Evolutionary conservation across 2,329 filamentous ascomycete species (phyloP).

Genomic region (Aspergillus fumigatiaffinis): DNA sequence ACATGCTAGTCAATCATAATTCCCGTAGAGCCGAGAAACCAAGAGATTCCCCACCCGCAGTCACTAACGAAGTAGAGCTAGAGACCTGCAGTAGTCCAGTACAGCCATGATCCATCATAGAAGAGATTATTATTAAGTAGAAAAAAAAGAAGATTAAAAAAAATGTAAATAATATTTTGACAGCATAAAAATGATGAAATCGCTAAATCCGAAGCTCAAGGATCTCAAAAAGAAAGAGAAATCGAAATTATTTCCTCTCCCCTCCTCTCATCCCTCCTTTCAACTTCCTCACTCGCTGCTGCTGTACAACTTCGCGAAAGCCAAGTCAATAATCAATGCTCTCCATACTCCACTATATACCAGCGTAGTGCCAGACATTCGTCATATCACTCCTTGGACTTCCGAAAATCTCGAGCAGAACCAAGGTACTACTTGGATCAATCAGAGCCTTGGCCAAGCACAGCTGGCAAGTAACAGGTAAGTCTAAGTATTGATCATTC

Average conservation of each 20-base stretch:
- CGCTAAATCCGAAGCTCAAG: not conserved
- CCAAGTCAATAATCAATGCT: not conserved
- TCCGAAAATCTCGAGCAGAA: not conserved
- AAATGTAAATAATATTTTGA: not conserved
- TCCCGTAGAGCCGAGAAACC: no score
- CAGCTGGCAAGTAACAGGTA: not conserved
- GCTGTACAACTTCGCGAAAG: not conserved
- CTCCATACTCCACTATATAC: slow-evolving; percentile 9
- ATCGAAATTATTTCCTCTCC: not conserved
- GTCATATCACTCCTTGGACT: not conserved
- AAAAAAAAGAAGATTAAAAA: not conserved
- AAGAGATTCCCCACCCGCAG: not conserved
- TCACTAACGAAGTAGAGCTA: not conserved
- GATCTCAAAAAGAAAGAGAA: not conserved
- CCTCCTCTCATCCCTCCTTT: not conserved
- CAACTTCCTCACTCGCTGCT: not conserved
- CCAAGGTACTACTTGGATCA: not conserved
- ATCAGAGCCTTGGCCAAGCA: not conserved
- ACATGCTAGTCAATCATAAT: not conserved
- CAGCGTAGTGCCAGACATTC: not conserved
- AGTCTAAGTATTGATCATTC: not conserved
- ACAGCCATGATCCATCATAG: not conserved
- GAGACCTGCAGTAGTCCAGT: not conserved
- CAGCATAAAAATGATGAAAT: not conserved
- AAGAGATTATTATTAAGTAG: not conserved